Evolutionary conservation across 768 basidiomycete species (phyloP).

Genomic region (Udeniomyces megalosporus): DNA sequence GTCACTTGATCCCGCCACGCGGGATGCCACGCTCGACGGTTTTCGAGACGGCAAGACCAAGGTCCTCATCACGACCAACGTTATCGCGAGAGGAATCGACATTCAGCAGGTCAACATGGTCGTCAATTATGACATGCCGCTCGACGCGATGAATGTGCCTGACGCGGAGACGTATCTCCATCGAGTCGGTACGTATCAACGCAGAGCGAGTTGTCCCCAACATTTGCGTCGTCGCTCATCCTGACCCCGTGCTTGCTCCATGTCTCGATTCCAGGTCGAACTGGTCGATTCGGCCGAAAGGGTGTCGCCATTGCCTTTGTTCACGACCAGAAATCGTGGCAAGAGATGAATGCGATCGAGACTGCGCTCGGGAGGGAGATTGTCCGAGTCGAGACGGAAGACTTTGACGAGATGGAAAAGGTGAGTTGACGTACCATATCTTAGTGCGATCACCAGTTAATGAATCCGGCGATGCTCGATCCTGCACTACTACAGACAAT

Average conservation of each 20-base stretch:
- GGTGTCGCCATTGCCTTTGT: conserved; percentile 97
- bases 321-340: conserved; percentile 70
- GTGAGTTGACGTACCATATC: conserved; percentile 34
- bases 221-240: conserved; percentile 24
- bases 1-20: conserved; percentile 73
- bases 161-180: conserved; percentile 97
- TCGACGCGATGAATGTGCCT: conserved; percentile 44
- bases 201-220: too few species aligned
- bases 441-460: too few species aligned
- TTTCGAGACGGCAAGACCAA: conserved; percentile 95
- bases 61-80: conserved; percentile 95
- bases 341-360: conserved; percentile 81
- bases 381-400: conserved; percentile 68
- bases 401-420: conserved; percentile 87
- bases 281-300: conserved; percentile 91
- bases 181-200: conserved; percentile 96
- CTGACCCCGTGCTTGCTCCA: not conserved
- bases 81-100: conserved; percentile 94
- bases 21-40: conserved; percentile 79
- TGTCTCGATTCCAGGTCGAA: conserved; percentile 49
- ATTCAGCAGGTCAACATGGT: conserved; percentile 99
- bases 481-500: conserved; percentile 6
- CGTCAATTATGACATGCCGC: conserved; percentile 93
- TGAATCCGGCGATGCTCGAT: too few species aligned
- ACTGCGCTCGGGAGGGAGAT: conserved; percentile 60